Percentiles rank a stretch among this genome's conserved stretches.
Conservation (phyloP, 768 basidiomycete genomes). For the Suillus americanus region DNA sequence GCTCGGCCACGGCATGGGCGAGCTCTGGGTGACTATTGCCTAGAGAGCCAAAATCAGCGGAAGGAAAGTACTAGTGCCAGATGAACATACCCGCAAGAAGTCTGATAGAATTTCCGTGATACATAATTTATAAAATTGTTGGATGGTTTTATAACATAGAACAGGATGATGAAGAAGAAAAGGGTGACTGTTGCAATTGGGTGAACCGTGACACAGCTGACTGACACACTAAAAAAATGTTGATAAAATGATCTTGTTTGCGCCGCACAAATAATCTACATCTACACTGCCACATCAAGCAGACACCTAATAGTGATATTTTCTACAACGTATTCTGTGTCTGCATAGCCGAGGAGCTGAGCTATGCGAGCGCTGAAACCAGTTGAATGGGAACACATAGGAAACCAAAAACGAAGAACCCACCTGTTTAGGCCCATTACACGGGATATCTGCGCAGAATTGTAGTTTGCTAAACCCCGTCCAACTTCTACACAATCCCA, state of each 20-base stretch:
- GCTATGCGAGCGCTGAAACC: slow-evolving; percentile 70
- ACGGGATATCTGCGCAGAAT: slow-evolving; percentile 84
- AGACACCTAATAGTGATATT: slow-evolving; percentile 80
- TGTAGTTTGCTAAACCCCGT: slow-evolving; percentile 93
- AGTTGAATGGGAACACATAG: slow-evolving; percentile 9
- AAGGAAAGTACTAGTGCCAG: background rate
- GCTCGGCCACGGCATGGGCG: slow-evolving; percentile 92
- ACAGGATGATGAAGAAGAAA: slow-evolving; percentile 3
- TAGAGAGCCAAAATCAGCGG: slow-evolving; percentile 34
- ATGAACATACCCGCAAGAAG: slow-evolving; percentile 63
- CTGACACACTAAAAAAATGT: slow-evolving; percentile 6
- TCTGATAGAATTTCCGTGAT: slow-evolving; percentile 80
- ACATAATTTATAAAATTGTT: slow-evolving; percentile 52
- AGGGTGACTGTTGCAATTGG: slow-evolving; percentile 5
- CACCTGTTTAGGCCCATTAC: slow-evolving; percentile 93
- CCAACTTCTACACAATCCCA: slow-evolving; percentile 90
- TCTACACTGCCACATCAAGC: slow-evolving; percentile 46
- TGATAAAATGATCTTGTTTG: slow-evolving; percentile 12
- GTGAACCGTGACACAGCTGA: background rate
- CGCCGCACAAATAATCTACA: slow-evolving; percentile 10
- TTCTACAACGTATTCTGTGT: slow-evolving; percentile 97
- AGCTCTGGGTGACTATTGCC: slow-evolving; percentile 99
- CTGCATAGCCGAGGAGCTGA: slow-evolving; percentile 85
- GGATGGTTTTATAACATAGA: slow-evolving; percentile 11
- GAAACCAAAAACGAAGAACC: slow-evolving; percentile 19